These are phyloP conservation scores for Phytophthora vignae DNA, from an alignment of 352 stramenopile genomes.

Conservation along the genomic window DNA sequence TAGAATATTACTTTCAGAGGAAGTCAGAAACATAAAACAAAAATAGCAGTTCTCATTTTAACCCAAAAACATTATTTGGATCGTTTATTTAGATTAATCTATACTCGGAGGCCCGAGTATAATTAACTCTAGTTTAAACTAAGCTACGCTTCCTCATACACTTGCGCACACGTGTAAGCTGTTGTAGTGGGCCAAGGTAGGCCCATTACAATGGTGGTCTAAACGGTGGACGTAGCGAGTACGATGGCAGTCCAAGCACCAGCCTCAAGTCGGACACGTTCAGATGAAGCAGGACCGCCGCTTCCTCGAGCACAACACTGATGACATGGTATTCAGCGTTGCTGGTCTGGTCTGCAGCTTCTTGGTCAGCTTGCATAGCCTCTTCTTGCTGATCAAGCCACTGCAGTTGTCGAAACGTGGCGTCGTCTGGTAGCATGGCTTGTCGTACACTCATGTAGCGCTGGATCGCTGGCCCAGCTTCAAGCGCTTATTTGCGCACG, in stretches of 20 bases:
- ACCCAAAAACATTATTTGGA: too few species aligned
- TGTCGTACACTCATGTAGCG: not conserved
- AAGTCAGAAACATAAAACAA: too few species aligned
- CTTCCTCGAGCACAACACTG: not conserved
- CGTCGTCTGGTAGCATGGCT: not conserved
- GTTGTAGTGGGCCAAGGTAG: too few species aligned
- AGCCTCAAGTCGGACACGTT: not conserved
- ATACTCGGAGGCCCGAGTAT: too few species aligned
- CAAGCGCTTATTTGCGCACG: not conserved
- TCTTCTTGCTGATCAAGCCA: not conserved
- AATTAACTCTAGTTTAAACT: too few species aligned
- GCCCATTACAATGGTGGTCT: too few species aligned
- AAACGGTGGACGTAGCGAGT: not conserved
- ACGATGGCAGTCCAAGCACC: not conserved
- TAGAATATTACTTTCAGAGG: too few species aligned
- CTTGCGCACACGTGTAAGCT: too few species aligned
- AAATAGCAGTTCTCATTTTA: too few species aligned
- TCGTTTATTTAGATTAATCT: too few species aligned
- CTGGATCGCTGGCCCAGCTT: not conserved
- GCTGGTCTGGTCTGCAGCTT: not conserved
- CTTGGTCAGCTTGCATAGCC: not conserved
- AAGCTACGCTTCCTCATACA: too few species aligned
- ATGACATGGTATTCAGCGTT: not conserved
- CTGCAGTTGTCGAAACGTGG: not conserved
- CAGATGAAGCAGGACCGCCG: not conserved